Percentiles rank a stretch among this genome's conserved stretches.
Evolutionary conservation across 352 stramenopile genomes (phyloP).

Genomic region (Achlya hypogyna): DNA sequence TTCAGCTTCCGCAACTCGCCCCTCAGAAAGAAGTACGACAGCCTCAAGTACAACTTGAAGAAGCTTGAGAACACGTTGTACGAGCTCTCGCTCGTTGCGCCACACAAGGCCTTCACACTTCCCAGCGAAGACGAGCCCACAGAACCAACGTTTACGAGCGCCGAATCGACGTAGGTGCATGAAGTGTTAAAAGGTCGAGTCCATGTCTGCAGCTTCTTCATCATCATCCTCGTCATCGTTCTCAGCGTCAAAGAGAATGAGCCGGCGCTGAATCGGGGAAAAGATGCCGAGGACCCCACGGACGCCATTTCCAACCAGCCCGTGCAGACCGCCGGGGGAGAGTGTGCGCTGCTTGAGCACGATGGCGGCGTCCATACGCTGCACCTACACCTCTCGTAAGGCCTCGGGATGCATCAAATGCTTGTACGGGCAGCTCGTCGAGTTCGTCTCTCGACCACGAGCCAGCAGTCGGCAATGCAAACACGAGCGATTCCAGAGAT

Average conservation of each 20-base stretch:
- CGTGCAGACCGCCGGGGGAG: not conserved
- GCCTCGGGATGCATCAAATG: not conserved
- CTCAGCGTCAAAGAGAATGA: constrained; percentile 13
- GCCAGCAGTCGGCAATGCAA: not conserved
- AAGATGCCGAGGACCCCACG: constrained; percentile 9
- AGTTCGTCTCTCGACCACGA: not conserved
- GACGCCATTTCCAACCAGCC: constrained; percentile 7
- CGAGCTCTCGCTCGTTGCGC: constrained; percentile 82
- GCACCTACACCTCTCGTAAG: not conserved
- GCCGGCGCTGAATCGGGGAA: not conserved
- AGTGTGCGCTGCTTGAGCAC: not conserved
- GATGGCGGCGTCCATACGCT: not conserved
- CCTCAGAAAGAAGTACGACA: constrained; percentile 90
- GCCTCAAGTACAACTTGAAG: constrained; percentile 92
- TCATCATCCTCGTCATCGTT: constrained; percentile 14
- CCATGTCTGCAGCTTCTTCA: not conserved
- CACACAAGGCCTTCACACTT: not conserved
- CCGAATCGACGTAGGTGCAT: not conserved
- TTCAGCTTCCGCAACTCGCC: constrained; percentile 93
- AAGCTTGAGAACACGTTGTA: constrained; percentile 92
- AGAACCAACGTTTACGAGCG: not conserved
- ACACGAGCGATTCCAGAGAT: not conserved
- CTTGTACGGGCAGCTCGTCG: not conserved
- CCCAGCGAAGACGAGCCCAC: not conserved
- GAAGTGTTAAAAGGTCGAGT: not conserved